Base-by-base conservation (phyloP, 352 stramenopile genomes). In the Globisporangium nunn region DNA sequence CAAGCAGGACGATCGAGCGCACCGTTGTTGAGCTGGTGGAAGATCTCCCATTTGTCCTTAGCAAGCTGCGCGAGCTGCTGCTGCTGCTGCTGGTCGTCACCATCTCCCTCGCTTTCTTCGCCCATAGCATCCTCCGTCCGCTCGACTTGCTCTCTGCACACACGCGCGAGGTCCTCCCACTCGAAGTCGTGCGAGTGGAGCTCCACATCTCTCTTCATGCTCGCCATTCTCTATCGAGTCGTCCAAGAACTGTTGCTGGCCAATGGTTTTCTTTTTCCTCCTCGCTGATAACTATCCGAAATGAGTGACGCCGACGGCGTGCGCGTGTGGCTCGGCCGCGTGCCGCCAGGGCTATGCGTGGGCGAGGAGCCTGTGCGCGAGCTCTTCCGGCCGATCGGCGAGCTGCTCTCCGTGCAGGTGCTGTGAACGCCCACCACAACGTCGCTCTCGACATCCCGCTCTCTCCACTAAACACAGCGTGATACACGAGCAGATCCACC, bases 11-110 rank as follows among this genome's bases (percentile, higher is more conserved):
- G 48, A 1, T 23, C 33, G 5, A 17, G 31, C 44, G 39, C 51
- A 89, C 81, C 81, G 46, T 90, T 81, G 64, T 93, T 90, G 28
- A 75, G 70, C 61, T 74, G 63, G 65, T 93, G 82, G 64, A 93
- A 93, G 55, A 71, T 66, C 58, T 93, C 67, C 82, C 82, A 93
- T 45, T 83, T 81, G 54, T 67, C 55, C 66, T 88, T 87, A 40
- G 82, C 80, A 49, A 86, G 61, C 52, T 67, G 50, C 4, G 71
- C 62, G 28, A 88, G 68, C 58, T 77, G 58, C 53, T 74, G 57
- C 30, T 48, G 51, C 10, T 54, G 60, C 3, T 18, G 30, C 2
- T 12, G 0, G 31, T 11, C 39, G 37, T 40, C 39, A 7, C 3
- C 14, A 14, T 54, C 44, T 35, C 49, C 43, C 10, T 28, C 51